Evolutionary conservation across 2,329 filamentous ascomycete species (phyloP).

Genomic region (Huntiella omanensis): DNA sequence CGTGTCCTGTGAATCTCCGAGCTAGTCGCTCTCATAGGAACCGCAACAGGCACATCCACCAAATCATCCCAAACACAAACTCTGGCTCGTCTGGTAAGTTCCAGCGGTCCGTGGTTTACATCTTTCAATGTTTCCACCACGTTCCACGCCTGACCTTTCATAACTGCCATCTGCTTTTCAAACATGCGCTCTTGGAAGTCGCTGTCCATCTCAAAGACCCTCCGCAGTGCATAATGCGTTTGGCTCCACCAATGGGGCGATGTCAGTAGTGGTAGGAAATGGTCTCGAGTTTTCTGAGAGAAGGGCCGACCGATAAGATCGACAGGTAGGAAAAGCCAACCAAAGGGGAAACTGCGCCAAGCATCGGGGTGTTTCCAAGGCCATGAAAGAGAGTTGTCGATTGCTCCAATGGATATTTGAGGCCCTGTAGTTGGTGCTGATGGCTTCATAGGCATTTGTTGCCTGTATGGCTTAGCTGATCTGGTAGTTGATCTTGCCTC

Average conservation of each 20-base stretch:
- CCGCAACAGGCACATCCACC: conserved; percentile 85
- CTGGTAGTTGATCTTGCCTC: conserved; percentile 20
- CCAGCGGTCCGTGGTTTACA: conserved; percentile 76
- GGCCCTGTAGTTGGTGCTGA: conserved; percentile 28
- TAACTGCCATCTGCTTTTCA: conserved; percentile 90
- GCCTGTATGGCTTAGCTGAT: conserved; percentile 48
- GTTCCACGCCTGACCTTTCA: conserved; percentile 99
- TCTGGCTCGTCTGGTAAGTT: conserved; percentile 73
- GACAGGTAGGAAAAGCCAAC: conserved; percentile 93
- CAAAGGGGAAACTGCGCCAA: conserved; percentile 80
- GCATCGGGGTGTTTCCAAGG: conserved; percentile 98
- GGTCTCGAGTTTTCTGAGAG: conserved; percentile 77
- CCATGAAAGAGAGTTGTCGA: conserved; percentile 96
- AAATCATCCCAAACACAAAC: conserved; percentile 98
- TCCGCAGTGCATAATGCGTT: conserved; percentile 69
- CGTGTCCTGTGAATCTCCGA: conserved; percentile 62
- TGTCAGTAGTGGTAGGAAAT: conserved; percentile 89
- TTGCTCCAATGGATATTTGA: conserved; percentile 66
- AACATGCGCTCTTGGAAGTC: conserved; percentile 99
- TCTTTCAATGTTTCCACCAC: conserved; percentile 95
- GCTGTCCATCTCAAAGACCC: conserved; percentile 75
- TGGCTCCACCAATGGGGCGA: conserved; percentile 96
- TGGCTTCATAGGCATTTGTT: conserved; percentile 71
- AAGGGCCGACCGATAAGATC: conserved; percentile 93
- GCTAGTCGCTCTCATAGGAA: conserved; percentile 70